Base-by-base conservation (phyloP, 1,284 basidiomycete genomes). In the Naganishia albida region DNA sequence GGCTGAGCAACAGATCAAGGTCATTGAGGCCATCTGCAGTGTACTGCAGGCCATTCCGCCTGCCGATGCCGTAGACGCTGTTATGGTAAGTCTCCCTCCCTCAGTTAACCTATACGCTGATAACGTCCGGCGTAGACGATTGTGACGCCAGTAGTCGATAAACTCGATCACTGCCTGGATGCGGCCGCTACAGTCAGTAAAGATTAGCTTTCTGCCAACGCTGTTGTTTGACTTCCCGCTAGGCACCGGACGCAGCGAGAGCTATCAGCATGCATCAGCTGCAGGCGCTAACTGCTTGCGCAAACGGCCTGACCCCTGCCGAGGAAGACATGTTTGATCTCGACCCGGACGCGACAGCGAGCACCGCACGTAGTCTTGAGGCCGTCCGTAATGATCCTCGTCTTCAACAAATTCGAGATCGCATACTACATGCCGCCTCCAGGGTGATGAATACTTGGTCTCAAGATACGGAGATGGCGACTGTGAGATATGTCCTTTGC, bases 1-100 rank as follows among this genome's bases (percentile, higher is more conserved):
- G 87, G 88, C 91, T 68, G 87, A 88, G 26, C 91, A 94, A 78
- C 90, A 89, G 77, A 85, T 86, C 69, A 94, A 93, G 77, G 89
- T 94, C 0, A 81, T 94, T 56, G 89, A 94, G 75, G 90, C 88
- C 0, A 93, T 95, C 65, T 87, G 90, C 1, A 93, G 90, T 67
- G 90, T 95, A 1, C 89, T 94, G 50, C 90, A 94, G 72, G 92
- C 91, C 0, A 75, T 95, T 56, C 86, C 88, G 0, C 86, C 90
- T 0, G 79, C 81, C 23, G 87, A 91, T 57, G 89, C 86, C 62
- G 86, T 93, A 28, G 83, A 86, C 0, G 88, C 90, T 0, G 82
- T 93, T n/a, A 86, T 90, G 76, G 88, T 88, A 55, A 64, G 80
- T 73, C 20, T 43, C 7, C 40, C 43, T 0, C 10, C 20, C 25